Conservation (phyloP, 345 rosid genomes). For the Acer yangbiense region DNA sequence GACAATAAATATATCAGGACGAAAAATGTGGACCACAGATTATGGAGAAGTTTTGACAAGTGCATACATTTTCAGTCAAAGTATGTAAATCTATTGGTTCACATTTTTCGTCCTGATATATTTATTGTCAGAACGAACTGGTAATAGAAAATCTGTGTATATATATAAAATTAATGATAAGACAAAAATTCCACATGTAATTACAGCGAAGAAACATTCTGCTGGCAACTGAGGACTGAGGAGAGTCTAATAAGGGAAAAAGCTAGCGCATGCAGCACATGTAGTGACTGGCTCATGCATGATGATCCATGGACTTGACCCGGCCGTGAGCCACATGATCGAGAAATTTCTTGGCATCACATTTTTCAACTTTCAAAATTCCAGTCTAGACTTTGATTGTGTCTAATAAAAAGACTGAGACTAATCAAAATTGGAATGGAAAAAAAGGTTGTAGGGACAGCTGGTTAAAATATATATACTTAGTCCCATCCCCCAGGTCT, state of each 20-base stretch:
- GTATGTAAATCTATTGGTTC: too few species aligned
- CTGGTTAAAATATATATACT: neutral
- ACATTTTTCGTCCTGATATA: too few species aligned
- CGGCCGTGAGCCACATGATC: neutral
- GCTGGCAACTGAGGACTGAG: neutral
- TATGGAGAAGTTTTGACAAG: too few species aligned
- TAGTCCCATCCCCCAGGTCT: too few species aligned
- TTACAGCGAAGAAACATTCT: constrained; percentile 14
- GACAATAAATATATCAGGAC: too few species aligned
- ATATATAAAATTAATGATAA: too few species aligned
- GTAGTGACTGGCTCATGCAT: neutral
- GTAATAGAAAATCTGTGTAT: too few species aligned
- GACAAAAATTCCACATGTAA: constrained; percentile 17
- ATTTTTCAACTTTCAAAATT: too few species aligned
- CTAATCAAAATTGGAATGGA: neutral
- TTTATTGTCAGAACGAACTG: too few species aligned
- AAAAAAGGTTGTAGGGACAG: constrained; percentile 1
- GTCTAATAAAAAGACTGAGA: neutral
- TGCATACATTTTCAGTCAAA: too few species aligned
- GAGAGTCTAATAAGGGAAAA: neutral
- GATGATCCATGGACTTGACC: neutral
- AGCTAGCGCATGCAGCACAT: neutral
- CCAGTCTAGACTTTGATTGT: constrained; percentile 13
- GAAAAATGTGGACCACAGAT: too few species aligned
- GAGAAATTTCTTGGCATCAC: constrained; percentile 7